Evolutionary conservation across 169 alveolate genomes (phyloP), one percentile per base, ranked within the genome.

Genomic region (Eimeria maxima): DNA sequence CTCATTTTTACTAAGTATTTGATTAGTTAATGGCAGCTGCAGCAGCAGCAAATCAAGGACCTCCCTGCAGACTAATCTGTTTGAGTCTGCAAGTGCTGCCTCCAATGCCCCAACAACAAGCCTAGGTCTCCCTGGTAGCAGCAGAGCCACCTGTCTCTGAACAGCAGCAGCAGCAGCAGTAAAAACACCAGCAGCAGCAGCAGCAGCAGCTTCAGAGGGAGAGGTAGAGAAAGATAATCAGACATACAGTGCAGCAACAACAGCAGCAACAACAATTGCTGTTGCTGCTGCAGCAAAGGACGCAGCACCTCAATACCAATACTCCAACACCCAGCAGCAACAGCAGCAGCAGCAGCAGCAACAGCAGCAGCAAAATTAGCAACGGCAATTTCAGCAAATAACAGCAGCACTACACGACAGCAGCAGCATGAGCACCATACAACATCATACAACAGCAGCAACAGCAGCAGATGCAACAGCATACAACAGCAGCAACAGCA

Each of bases 31-130:
- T 14, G 99, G 99, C 80, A 98, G 96, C 73, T 97, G 96, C 67
- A 97, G 95, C 80, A 98, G 97, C 60, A 98, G 88, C 86, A 98
- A 76, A 63, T 97, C 97, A 47, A 98, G 91, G n/a, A 97, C 97
- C 74, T 97, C 84, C 74, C 99, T 78, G 63, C 96, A 95, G 55
- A 97, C 98, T 5, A 98, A 87, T 10, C 97, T 76, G 44, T 97
- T 97, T 42, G 96, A 97, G 91, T 98, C 99, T 33, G 95, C 97
- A 20, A 98, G 80, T 42, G 98, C 96, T 44, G 98, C 97, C 63
- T 97, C 98, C 42, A 98, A 38, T 0, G 98, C 97, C 20, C 98
- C 96, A 57, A 98, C 74, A 18, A 98, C 98, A 57, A 98, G 95
- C 60, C 94, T 94, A 24, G 96, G 97, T 88, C 98, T 83, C 44